A percentile compares a stretch with the other conserved stretches of the same genome.
These are phyloP conservation scores for Phytophthora pisi DNA, from an alignment of 352 stramenopile genomes.

Conservation along the genomic window DNA sequence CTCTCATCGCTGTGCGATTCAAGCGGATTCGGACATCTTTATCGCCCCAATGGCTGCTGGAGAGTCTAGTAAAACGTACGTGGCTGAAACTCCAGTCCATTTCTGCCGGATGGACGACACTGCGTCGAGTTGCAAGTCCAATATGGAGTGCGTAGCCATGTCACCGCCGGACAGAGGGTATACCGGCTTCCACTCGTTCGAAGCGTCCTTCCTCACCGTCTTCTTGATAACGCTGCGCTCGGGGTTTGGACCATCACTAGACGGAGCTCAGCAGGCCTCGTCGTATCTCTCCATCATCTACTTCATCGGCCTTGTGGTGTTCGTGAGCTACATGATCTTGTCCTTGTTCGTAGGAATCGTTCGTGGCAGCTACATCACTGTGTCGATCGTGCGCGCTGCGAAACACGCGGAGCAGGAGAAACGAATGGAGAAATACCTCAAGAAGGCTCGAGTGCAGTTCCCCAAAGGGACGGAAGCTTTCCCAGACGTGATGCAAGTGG, in stretches of 20 bases:
- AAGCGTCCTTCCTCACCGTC: conserved; percentile 81
- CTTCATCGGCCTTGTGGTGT: conserved; percentile 82
- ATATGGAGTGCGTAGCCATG: conserved; percentile 64
- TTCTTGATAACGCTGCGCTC: conserved; percentile 82
- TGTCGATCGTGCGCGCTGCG: conserved; percentile 52
- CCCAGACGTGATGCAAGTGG: conserved; percentile 60
- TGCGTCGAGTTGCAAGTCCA: conserved; percentile 34
- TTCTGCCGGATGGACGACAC: conserved; percentile 52
- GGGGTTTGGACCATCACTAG: conserved; percentile 77
- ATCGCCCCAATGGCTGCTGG: conserved; percentile 18
- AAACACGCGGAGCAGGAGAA: conserved; percentile 40
- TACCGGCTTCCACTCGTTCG: conserved; percentile 85
- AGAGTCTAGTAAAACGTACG: conserved; percentile 41
- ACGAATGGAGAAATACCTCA: too few relatives aligned
- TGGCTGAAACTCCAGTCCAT: conserved; percentile 51
- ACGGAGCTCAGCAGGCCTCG: conserved; percentile 71
- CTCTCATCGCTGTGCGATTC: conserved; percentile 67
- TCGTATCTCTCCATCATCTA: conserved; percentile 82
- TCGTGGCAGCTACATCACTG: conserved; percentile 76
- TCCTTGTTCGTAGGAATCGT: conserved; percentile 86
- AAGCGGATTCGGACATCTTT: conserved; percentile 34
- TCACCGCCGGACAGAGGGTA: conserved; percentile 69
- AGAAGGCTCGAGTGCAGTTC: conserved; percentile 39
- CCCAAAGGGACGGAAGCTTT: conserved; percentile 62
- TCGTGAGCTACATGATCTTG: conserved; percentile 88